Evolutionary conservation across 306 rosid species (phyloP), one percentile per base, ranked within the genome.

Genomic region (Trifolium pratense): DNA sequence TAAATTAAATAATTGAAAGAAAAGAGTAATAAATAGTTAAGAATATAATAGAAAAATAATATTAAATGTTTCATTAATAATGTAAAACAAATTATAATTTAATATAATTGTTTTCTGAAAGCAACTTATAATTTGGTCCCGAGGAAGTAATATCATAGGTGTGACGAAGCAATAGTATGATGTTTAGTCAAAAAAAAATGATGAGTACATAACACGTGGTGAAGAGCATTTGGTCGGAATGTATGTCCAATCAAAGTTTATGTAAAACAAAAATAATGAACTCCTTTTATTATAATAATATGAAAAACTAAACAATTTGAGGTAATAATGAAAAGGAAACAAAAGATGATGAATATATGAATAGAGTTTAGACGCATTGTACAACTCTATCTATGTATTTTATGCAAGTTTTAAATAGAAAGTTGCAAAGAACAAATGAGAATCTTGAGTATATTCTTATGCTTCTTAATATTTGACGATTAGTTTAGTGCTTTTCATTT

Each of bases 371-470:
- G 53, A 71, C 65, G 6, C 65, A 26, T 59, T 59, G 6, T 71
- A 73, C 71, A 73, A 79, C 76, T 58, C 63, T 43, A 32, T 61
- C 26, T 32, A 10, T 68, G 76, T 39, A 70, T 13, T 15, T 13
- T 37, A 11, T 10, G 34, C 36, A 34, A 62, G 59, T 7, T 52
- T 36, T 25, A 11, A 71, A 49, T 45, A 17, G 49, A 45, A 11
- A 40, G 71, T 31, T 64, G 58, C 64, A 18, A 16, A 42, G 25
- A 46, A 58, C 10, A 59, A 43, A 42, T 16, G 45, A 64, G 59
- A 53, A 64, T 80, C 8, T 57, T 3, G 5, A 20, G 85, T 14
- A 80, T 80, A 80, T 80, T 81, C 83, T 59, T 75, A 5, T 65
- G 26, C 6, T 6, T 16, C 49, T 23, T 32, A 4, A 7, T 79